These are phyloP conservation scores for Camellia granthamiana DNA, from an alignment of 148 eudicot species.

Conservation along the genomic window DNA sequence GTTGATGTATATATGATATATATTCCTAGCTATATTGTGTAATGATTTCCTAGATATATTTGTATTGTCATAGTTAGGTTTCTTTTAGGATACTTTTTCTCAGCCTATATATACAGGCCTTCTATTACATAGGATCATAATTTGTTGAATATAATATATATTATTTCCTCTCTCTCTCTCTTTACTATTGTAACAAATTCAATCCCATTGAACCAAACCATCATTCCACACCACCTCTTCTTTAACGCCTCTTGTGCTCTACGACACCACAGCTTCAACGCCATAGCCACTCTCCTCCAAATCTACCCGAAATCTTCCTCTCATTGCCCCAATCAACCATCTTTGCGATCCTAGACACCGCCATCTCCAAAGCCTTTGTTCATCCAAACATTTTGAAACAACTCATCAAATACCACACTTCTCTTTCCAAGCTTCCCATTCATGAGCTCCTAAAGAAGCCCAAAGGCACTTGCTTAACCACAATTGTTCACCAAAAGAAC, in stretches of 20 bases:
- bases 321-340: conserved; percentile 36
- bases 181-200: neutral
- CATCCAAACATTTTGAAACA: conserved; percentile 32
- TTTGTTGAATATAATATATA: too few species aligned
- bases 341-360: conserved; percentile 54
- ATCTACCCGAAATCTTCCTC: conserved; percentile 51
- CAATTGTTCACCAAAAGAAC: conserved; percentile 35
- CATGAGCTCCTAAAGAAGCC: conserved; percentile 26
- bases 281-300: conserved; percentile 49
- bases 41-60: too few species aligned
- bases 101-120: too few species aligned
- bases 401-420: conserved; percentile 53
- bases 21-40: too few species aligned
- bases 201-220: conserved; percentile 10
- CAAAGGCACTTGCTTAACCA: conserved; percentile 37
- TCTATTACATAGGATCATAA: too few species aligned
- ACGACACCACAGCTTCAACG: conserved; percentile 34
- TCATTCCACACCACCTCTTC: conserved; percentile 7
- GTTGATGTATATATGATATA: too few species aligned
- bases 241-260: conserved; percentile 36
- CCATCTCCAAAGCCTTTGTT: conserved; percentile 29
- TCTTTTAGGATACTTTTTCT: too few species aligned
- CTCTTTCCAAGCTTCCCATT: conserved; percentile 33
- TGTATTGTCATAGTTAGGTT: too few species aligned
- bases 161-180: too few species aligned